Evolutionary conservation across 2,329 filamentous ascomycete genomes (phyloP), one percentile per base, ranked within the genome.

Genomic region (Cytospora piceicola): DNA sequence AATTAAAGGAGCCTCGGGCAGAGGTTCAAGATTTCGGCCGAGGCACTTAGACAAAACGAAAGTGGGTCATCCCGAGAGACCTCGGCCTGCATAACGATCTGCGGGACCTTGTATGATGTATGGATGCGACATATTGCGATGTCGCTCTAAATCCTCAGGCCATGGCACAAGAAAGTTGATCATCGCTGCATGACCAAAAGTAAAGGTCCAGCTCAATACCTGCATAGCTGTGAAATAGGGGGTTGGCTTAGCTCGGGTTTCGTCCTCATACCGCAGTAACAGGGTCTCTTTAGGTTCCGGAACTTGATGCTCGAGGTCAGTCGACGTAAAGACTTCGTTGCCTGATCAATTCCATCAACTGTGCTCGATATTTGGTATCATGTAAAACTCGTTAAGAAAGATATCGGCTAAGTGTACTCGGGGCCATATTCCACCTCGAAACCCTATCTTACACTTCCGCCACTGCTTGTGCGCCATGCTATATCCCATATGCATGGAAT

Each of bases 71-170:
- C 53, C 12, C 53, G 53, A 63, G 29, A 39, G 32, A 51, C 61
- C 61, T 63, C 61, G 61, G 61, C 42, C 53, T 39, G 53, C 42
- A 39, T 22, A 32, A 22, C 30, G 30, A 29, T 54, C 30, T 51
- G 61, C 42, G 53, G 53, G 39, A n/a, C 42, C 34, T 49, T 29
- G 39, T 11, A 32, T 6, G 29, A 57, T 42, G 20, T 30, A 42
- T 36, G 49, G n/a, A 51, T 57, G 39, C 53, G 42, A 57, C 2
- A 63, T 36, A 53, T 63, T 63, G 56, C 61, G 61, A 52, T 30
- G 29, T 57, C 60, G 36, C 39, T 27, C 29, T 30, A 5, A 11
- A 14, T 20, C 27, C 36, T 46, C 24, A 22, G 29, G 42, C n/a
- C n/a, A n/a, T 46, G 22, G 39, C 29, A 34, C 29, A 39, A n/a